Evolutionary conservation across 345 rosid species (phyloP).

Genomic region (Conringia planisiliqua): DNA sequence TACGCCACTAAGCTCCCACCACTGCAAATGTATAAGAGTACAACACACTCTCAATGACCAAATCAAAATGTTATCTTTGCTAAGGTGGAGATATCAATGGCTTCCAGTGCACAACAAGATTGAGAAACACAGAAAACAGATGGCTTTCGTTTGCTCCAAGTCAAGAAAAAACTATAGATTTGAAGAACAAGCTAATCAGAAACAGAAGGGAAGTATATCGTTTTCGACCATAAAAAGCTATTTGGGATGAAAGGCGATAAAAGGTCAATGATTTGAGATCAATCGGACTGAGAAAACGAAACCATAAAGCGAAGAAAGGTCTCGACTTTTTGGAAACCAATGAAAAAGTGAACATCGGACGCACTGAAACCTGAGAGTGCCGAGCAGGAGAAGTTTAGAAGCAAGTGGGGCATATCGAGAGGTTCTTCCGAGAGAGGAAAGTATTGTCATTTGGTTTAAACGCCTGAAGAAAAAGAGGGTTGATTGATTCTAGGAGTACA

Average conservation of each 20-base stretch:
- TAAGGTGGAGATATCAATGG: not conserved
- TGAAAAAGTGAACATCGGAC: not conserved
- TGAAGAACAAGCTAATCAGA: not conserved
- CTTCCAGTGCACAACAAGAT: not conserved
- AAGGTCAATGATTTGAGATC: not conserved
- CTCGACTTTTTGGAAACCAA: not conserved
- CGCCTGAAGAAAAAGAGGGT: not conserved
- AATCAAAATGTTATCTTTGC: not conserved
- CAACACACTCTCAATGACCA: not conserved
- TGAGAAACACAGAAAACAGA: not conserved
- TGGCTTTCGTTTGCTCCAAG: not conserved
- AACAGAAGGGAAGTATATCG: not conserved
- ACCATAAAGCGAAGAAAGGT: not conserved
- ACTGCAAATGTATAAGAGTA: slow-evolving; percentile 40
- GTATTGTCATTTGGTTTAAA: slow-evolving; percentile 37
- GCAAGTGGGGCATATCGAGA: slow-evolving; percentile 46
- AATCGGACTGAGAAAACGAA: not conserved
- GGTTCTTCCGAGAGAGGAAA: slow-evolving; percentile 59
- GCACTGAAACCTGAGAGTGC: slow-evolving; percentile 59
- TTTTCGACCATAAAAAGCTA: not conserved
- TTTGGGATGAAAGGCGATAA: not conserved
- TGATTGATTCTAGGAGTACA: not conserved
- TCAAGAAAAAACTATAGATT: not conserved
- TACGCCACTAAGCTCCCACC: slow-evolving; percentile 69
- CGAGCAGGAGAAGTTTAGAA: slow-evolving; percentile 59